Evolutionary conservation across 108 stramenopile genomes (phyloP).

Genomic region (Cyclotella cryptica): DNA sequence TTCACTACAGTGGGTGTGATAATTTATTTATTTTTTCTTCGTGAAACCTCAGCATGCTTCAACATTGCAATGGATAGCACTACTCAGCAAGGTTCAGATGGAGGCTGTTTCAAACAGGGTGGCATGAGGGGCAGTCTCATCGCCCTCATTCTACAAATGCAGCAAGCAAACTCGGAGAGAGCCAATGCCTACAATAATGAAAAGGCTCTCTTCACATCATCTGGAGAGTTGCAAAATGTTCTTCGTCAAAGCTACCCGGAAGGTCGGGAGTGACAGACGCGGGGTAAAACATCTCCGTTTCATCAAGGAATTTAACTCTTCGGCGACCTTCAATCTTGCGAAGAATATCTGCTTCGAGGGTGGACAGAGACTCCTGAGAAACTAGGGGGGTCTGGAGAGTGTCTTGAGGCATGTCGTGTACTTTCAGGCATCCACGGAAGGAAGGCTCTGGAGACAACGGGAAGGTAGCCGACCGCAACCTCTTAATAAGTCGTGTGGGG

Average conservation of each 20-base stretch:
- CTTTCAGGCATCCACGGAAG: slow-evolving; percentile 25
- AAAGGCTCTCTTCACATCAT: slow-evolving; percentile 9
- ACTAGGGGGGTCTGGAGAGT: slow-evolving; percentile 21
- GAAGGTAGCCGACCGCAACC: slow-evolving; percentile 28
- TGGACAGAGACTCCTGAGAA: slow-evolving; percentile 14
- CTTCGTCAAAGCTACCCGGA: slow-evolving; percentile 37
- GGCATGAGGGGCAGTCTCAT: not conserved
- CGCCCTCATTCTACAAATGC: not conserved
- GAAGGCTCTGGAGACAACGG: slow-evolving; percentile 30
- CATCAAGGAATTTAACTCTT: slow-evolving; percentile 37
- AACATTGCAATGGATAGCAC: too few species aligned
- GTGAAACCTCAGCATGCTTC: too few species aligned
- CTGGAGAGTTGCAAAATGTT: slow-evolving; percentile 22
- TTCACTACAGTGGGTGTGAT: slow-evolving; percentile 5
- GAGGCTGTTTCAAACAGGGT: not conserved
- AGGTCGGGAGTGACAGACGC: slow-evolving; percentile 38
- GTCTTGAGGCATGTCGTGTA: slow-evolving; percentile 7
- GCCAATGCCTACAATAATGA: slow-evolving; percentile 7
- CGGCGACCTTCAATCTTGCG: slow-evolving; percentile 16
- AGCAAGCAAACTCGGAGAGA: not conserved
- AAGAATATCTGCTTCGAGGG: slow-evolving; percentile 28
- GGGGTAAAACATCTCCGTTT: slow-evolving; percentile 28
- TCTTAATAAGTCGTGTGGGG: slow-evolving; percentile 16
- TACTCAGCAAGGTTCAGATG: not conserved
- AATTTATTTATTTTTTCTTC: slow-evolving; percentile 1